These are phyloP conservation scores for Yarrowia osloensis DNA, from an alignment of 805 yeast species.

Conservation along the genomic window DNA sequence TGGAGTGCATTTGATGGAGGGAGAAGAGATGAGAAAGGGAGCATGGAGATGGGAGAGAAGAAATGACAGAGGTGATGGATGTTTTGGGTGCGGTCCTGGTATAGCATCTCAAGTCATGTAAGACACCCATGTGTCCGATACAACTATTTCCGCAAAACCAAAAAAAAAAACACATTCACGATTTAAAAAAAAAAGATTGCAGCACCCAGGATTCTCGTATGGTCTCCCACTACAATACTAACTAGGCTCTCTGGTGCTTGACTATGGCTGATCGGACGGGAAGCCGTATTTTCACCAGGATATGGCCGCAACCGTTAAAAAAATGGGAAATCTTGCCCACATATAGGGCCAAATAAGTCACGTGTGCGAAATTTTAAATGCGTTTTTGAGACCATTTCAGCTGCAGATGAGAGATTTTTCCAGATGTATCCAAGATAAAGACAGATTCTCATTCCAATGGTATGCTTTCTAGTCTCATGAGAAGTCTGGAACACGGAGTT, in stretches of 20 bases:
- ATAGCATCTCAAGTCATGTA: too few species aligned
- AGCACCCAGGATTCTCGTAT: conserved; percentile 13
- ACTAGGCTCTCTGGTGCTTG: conserved; percentile 14
- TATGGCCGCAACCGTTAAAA: not conserved
- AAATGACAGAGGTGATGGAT: too few species aligned
- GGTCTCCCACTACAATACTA: conserved; percentile 13
- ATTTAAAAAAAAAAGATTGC: conserved; percentile 1
- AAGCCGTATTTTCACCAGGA: conserved; percentile 13
- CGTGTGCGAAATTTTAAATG: not conserved
- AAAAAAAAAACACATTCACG: too few species aligned
- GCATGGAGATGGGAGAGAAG: too few species aligned
- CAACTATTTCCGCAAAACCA: too few species aligned
- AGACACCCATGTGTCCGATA: too few species aligned
- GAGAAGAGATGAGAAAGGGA: too few species aligned
- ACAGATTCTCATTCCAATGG: not conserved
- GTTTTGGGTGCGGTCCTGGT: too few species aligned
- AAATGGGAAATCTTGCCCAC: not conserved
- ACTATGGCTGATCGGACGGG: conserved; percentile 15
- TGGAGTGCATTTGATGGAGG: too few species aligned
- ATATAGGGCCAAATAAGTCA: not conserved
- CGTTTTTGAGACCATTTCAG: not conserved
- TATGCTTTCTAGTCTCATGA: too few species aligned
- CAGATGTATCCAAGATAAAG: not conserved
- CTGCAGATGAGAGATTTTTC: not conserved
- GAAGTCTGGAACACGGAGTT: too few species aligned